Evolutionary conservation across 2,329 filamentous ascomycete genomes (phyloP).

Genomic region (Colletotrichum karsti): DNA sequence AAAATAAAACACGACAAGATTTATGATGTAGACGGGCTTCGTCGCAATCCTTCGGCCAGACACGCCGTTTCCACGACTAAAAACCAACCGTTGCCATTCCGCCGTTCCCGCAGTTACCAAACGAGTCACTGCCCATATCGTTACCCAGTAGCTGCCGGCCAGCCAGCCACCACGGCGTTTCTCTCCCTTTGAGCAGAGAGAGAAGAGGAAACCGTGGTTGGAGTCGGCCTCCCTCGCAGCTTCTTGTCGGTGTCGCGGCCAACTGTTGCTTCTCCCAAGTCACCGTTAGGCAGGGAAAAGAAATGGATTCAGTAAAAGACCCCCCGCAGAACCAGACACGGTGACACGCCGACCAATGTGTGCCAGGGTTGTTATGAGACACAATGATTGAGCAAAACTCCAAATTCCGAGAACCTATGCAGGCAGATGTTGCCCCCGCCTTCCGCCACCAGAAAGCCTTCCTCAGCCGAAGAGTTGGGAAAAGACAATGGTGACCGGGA

Average conservation of each 20-base stretch:
- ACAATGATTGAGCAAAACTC: slow-evolving; percentile 47
- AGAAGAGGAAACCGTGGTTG: not conserved
- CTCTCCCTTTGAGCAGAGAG: not conserved
- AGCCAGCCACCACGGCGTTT: slow-evolving; percentile 14
- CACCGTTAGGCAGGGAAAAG: slow-evolving; percentile 14
- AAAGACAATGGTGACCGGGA: slow-evolving; percentile 38
- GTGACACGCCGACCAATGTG: slow-evolving; percentile 29
- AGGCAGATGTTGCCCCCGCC: slow-evolving; percentile 39
- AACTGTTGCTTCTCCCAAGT: slow-evolving; percentile 21
- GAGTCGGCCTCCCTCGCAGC: slow-evolving; percentile 12
- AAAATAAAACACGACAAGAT: slow-evolving; percentile 52
- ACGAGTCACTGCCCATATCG: slow-evolving; percentile 33
- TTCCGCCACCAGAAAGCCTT: slow-evolving; percentile 40
- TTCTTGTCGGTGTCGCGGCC: slow-evolving; percentile 16
- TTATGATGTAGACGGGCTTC: slow-evolving; percentile 54
- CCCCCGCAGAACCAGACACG: slow-evolving; percentile 26
- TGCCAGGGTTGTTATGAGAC: slow-evolving; percentile 35
- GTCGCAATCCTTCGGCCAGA: slow-evolving; percentile 45
- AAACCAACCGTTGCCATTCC: slow-evolving; percentile 36
- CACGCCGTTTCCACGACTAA: slow-evolving; percentile 23
- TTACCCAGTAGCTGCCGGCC: slow-evolving; percentile 38
- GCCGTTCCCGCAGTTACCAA: slow-evolving; percentile 25
- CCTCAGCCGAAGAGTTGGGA: slow-evolving; percentile 43
- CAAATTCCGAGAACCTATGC: slow-evolving; percentile 50
- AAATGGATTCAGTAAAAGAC: slow-evolving; percentile 22